phyloP scores from a whole-genome alignment of 2,329 filamentous ascomycete genomes.

The Triangularia verruculosa region DNA sequence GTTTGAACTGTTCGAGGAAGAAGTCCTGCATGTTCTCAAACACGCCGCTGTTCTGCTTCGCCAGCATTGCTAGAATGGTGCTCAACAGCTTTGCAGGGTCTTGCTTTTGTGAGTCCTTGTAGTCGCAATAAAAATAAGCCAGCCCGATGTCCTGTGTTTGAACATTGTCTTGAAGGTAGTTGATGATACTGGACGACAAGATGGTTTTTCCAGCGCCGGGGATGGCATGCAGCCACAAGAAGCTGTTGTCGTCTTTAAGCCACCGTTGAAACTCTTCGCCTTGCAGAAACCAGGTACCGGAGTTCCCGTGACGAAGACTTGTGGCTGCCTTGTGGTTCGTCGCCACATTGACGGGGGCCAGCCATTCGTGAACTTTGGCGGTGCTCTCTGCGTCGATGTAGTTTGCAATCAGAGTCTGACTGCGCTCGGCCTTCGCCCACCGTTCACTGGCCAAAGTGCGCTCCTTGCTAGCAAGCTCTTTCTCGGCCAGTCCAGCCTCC shows the following conservation, averaged over 20 bases:
- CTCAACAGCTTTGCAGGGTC: slow-evolving; percentile 5
- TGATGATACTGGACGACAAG: slow-evolving; percentile 9
- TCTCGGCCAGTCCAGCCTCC: slow-evolving; percentile 12
- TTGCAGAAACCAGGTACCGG: slow-evolving; percentile 8
- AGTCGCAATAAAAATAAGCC: slow-evolving; percentile 13
- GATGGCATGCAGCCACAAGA: slow-evolving; percentile 13
- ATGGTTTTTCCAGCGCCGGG: slow-evolving; percentile 12
- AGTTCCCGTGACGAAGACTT: slow-evolving; percentile 2
- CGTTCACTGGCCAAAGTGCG: neutral
- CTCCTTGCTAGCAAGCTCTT: slow-evolving; percentile 14
- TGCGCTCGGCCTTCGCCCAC: slow-evolving; percentile 8
- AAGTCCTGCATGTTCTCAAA: slow-evolving; percentile 9
- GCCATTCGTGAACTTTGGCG: slow-evolving; percentile 6
- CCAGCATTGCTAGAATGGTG: slow-evolving; percentile 8
- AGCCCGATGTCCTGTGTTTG: slow-evolving; percentile 1
- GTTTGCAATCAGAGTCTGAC: slow-evolving; percentile 6
- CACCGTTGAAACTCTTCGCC: slow-evolving; percentile 8
- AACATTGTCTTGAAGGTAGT: slow-evolving; percentile 8
- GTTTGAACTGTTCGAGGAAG: slow-evolving; percentile 6
- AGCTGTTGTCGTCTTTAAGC: slow-evolving; percentile 6
- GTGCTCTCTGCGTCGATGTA: slow-evolving; percentile 9
- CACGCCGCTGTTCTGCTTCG: slow-evolving; percentile 6
- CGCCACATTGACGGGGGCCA: slow-evolving; percentile 8
- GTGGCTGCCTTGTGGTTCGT: slow-evolving; percentile 12
- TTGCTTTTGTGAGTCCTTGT: slow-evolving; percentile 12